Evolutionary conservation across 75 land plant species (phyloP), one percentile per base, ranked within the genome.

Genomic region (Azolla pinnata): DNA sequence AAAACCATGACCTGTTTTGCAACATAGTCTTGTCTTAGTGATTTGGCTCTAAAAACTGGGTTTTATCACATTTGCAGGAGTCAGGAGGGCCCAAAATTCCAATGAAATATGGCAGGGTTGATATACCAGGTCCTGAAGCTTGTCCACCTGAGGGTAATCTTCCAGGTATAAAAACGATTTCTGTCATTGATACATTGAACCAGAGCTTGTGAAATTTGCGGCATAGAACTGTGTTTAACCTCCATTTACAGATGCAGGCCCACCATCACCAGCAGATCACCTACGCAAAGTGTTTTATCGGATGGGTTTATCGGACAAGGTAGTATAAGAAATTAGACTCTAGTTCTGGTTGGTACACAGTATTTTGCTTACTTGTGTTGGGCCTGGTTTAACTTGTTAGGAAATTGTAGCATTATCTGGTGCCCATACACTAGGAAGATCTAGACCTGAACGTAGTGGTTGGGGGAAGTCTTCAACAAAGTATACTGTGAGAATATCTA

Each of bases 31-130:
- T n/a, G n/a, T n/a, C n/a, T n/a, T n/a, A n/a, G n/a, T n/a, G n/a
- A n/a, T n/a, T n/a, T n/a, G n/a, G n/a, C n/a, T n/a, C n/a, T n/a
- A 35, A 35, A 35, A 5, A 35, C 12, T 35, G 12, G 10, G 5
- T 35, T 35, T 35, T 35, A 35, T 35, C 12, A 12, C 12, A 12
- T 34, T 62, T 63, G 40, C 76, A 88, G 95, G 86, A 85, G 33
- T 97, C 99, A 42, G 99, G 97, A 58, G 99, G 99, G 0, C 97
- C 99, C 4, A 76, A 84, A 69, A 86, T 95, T 30, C 97, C 91
- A 1, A 86, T 95, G 84, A 79, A 67, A 54, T 95, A 86, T 67
- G 99, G 97, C 33, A 78, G 99, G 54, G 75, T 77, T 19, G 97
- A 95, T 69, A 83, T 80, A 9, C 29, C 76, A 38, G 76, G 75